Evolutionary conservation across 2,329 filamentous ascomycete species (phyloP), one percentile per base, ranked within the genome.

Genomic region (Alternaria triticina): DNA sequence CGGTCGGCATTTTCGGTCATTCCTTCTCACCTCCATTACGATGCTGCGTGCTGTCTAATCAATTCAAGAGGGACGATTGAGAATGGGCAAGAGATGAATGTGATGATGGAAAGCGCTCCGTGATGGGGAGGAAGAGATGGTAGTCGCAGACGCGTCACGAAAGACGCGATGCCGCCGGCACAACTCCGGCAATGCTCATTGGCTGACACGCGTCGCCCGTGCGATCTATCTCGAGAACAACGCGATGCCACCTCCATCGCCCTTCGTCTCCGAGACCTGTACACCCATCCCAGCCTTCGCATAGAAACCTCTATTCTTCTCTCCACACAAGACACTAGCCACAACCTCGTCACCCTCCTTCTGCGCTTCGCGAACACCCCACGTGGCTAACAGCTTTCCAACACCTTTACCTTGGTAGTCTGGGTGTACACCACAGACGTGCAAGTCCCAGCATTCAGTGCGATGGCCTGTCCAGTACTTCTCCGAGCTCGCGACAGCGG

Each of bases 311-410:
- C 74, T 62, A 30, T 76, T 77, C 64, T 74, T 74, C 56, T 74
- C 72, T 2, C 74, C 74, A n/a, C 71, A 75, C 2, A 77, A 46
- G 5, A 76, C 74, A 45, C 74, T 75, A 3, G 71, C 69, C 20
- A 69, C 67, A 3, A 65, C 60, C 11, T 56, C 71, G 9, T 76
- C 62, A 8, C 68, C 75, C 45, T 80, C 70, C 40, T 69, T 66
- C 33, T 77, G 69, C 1, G 65, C 79, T n/a, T 79, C 70, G 8
- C 74, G 60, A 2, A 75, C 76, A 7, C 82, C 80, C 77, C 79
- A 83, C 22, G 74, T 67, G 28, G 82, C 72, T 27, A 83, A 69
- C 36, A 80, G 68, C 33, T 71, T 73, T 2, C 80, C 81, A 2
- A 77, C 71, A 4, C 81, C 81, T 33, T 77, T 76, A 4, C 74